Evolutionary conservation across 2,329 filamentous ascomycete genomes (phyloP), one percentile per base, ranked within the genome.

Genomic region (Mycosphaerelloides madeirae): DNA sequence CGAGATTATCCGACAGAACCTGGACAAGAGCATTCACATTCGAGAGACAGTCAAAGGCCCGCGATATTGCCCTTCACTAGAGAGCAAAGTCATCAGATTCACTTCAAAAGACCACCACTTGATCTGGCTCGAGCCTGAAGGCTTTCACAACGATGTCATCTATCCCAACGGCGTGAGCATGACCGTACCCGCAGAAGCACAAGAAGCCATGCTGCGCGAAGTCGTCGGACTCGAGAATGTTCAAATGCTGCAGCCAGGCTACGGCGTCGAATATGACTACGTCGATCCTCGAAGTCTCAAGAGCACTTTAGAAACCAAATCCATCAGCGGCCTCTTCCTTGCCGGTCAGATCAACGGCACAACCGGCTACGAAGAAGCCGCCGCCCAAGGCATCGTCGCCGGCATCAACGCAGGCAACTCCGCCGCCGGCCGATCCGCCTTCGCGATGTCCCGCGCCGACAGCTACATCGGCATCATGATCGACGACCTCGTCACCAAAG

Each of bases 391-490:
- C 8, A 77, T 98, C 36, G 72, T 98, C 12, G 93, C 93, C 0
- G 93, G 93, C 25, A 90, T 91, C 59, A 98, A 98, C 61, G 93
- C 93, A 1, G 93, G 91, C 2, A 78, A 93, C n/a, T 77, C 83
- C 1, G 80, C 90, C 0, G 77, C 80, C 49, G 78, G 78, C 1
- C 80, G 84, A 46, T 65, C 74, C 1, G 76, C 81, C 0, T 74
- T 94, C 49, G 78, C 78, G 0, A 71, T 98, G 22, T 83, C 83
- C 6, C 79, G 93, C 52, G 83, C 85, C 1, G 91, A 98, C 65
- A 89, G 88, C 11, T 98, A 96, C 66, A 97, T 98, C 60, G 93
- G 93, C 55, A 85, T 98, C 69, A 95, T 98, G 89, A 90, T 98
- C 59, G 93, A 98, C 67, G 93, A 98, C 64, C 80, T 98, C 29